phyloP scores from a whole-genome alignment of 2,329 filamentous ascomycete species.

The Monilinia polystroma region DNA sequence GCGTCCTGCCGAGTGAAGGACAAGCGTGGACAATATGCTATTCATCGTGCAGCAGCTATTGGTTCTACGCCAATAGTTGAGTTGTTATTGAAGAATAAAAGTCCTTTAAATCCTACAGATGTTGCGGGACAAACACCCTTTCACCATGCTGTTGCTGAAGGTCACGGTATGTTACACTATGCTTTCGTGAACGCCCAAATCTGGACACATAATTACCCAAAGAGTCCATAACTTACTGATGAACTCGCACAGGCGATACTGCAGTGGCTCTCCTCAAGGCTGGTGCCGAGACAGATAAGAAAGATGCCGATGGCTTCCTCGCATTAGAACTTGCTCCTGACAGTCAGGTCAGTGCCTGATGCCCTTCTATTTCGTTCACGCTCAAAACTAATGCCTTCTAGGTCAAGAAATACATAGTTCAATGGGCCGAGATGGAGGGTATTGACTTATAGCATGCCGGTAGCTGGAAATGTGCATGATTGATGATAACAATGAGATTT shows the following conservation, averaged over 20 bases:
- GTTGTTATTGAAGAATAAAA: constrained; percentile 71
- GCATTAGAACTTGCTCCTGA: constrained; percentile 85
- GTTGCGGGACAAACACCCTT: constrained; percentile 80
- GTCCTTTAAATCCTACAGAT: constrained; percentile 82
- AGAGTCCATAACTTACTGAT: not conserved
- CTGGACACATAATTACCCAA: not conserved
- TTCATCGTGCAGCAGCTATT: constrained; percentile 88
- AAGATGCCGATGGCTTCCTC: constrained; percentile 66
- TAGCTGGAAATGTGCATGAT: not conserved
- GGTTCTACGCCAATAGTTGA: constrained; percentile 87
- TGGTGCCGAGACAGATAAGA: constrained; percentile 79
- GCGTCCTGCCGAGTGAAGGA: constrained; percentile 81
- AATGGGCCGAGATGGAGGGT: constrained; percentile 23
- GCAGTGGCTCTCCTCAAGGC: constrained; percentile 80
- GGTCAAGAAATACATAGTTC: constrained; percentile 29
- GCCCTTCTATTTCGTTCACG: not conserved
- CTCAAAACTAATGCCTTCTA: constrained; percentile 22
- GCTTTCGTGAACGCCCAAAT: not conserved
- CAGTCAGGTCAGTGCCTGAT: constrained; percentile 61
- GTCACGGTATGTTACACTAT: constrained; percentile 54
- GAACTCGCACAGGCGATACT: constrained; percentile 61
- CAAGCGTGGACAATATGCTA: constrained; percentile 80
- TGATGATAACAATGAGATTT: not conserved
- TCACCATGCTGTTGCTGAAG: constrained; percentile 82
- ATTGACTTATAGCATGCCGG: constrained; percentile 16